phyloP scores from a whole-genome alignment of 2,329 filamentous ascomycete species.

The Aspergillus pseudoviridinutans region DNA sequence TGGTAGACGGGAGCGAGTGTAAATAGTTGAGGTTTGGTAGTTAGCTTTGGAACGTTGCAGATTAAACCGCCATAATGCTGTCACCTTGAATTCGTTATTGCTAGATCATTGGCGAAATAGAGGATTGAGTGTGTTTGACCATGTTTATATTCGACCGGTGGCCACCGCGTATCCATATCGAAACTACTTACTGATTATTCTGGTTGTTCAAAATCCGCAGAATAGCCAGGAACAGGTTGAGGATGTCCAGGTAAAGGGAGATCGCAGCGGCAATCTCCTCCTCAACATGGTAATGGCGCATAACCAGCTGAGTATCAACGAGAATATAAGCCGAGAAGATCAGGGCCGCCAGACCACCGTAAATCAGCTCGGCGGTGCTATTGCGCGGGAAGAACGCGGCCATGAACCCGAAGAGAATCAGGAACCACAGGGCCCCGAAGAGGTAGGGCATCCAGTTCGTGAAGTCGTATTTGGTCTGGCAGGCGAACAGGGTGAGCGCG shows the following conservation, averaged over 20 bases:
- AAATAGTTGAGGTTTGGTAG: neutral
- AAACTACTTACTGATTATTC: constrained; percentile 69
- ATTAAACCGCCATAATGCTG: neutral
- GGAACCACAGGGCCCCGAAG: constrained; percentile 82
- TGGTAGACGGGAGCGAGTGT: neutral
- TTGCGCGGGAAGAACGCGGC: constrained; percentile 80
- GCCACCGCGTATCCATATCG: neutral
- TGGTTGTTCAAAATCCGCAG: constrained; percentile 94
- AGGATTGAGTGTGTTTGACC: neutral
- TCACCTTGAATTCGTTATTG: neutral
- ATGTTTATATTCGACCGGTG: no score
- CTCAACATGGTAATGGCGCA: constrained; percentile 95
- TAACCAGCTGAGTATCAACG: constrained; percentile 91
- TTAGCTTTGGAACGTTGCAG: neutral
- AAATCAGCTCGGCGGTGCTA: constrained; percentile 77
- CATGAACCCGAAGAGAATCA: constrained; percentile 93
- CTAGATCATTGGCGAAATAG: neutral
- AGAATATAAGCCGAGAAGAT: constrained; percentile 94
- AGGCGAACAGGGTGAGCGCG: constrained; percentile 73
- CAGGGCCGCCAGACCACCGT: constrained; percentile 74
- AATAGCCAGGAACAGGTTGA: constrained; percentile 96
- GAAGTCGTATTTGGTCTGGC: constrained; percentile 98
- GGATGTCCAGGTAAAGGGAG: constrained; percentile 89
- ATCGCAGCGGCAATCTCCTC: constrained; percentile 96
- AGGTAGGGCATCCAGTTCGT: constrained; percentile 96